phyloP scores from a whole-genome alignment of 305 asterid species.

The Fraxinus dipetala region DNA sequence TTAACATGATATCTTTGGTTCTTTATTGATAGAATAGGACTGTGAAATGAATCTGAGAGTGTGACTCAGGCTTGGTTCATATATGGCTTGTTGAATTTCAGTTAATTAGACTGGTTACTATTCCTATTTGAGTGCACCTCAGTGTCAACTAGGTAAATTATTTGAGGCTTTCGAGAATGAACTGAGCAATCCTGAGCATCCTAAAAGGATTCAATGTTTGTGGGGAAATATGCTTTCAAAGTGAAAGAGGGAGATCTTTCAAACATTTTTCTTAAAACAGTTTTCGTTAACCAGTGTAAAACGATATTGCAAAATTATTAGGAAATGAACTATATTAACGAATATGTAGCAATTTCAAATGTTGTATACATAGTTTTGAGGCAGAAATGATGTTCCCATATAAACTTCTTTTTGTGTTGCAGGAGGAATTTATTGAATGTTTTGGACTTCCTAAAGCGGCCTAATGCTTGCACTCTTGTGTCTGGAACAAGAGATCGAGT shows the following conservation, averaged over 20 bases:
- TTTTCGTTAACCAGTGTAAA: neutral
- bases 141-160: neutral
- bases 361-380: neutral
- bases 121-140: neutral
- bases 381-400: slow-evolving; percentile 12
- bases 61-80: neutral
- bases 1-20: neutral
- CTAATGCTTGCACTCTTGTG: slow-evolving; percentile 77
- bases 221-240: neutral
- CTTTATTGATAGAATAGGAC: neutral
- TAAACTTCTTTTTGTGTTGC: slow-evolving; percentile 27
- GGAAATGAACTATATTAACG: neutral
- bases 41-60: neutral
- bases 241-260: neutral
- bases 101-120: neutral
- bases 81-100: neutral
- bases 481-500: slow-evolving; percentile 89
- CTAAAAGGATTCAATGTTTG: neutral
- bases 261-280: neutral
- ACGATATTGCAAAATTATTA: neutral
- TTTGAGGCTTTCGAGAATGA: neutral
- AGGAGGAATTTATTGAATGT: slow-evolving; percentile 89
- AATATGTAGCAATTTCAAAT: neutral
- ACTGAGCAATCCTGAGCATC: neutral
- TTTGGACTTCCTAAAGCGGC: slow-evolving; percentile 74